A percentile compares a stretch with the other conserved stretches of the same genome.
phyloP scores from a whole-genome alignment of 1,284 basidiomycete genomes.

The Cryptococcus sp. region DNA sequence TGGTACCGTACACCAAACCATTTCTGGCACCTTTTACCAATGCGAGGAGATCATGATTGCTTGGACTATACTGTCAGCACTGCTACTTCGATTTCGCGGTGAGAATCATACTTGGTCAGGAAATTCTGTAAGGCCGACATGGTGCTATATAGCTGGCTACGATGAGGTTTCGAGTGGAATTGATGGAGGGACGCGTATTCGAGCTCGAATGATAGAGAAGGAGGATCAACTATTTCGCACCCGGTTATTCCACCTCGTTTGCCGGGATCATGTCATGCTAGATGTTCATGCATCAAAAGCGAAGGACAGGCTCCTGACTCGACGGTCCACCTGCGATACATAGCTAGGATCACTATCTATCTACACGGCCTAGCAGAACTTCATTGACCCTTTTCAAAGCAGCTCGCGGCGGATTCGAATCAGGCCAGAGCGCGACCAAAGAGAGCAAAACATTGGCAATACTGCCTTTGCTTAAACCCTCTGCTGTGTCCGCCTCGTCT shows the following conservation, averaged over 20 bases:
- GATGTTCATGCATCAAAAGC: too few relatives aligned
- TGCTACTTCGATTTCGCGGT: too few relatives aligned
- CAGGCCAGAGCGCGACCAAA: conserved; percentile 41
- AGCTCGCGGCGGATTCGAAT: conserved; percentile 43
- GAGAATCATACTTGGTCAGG: conserved; percentile 18
- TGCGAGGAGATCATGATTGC: conserved; percentile 82
- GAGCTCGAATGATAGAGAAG: not conserved
- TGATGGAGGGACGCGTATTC: not conserved
- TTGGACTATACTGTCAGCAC: conserved; percentile 52
- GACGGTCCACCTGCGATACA: too few relatives aligned
- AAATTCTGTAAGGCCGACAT: conserved; percentile 26
- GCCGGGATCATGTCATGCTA: too few relatives aligned
- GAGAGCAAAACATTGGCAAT: conserved; percentile 33
- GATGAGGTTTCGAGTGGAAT: not conserved
- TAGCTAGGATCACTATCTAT: too few relatives aligned
- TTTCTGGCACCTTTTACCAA: conserved; percentile 94
- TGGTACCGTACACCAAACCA: conserved; percentile 79
- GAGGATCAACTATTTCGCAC: not conserved
- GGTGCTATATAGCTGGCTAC: not conserved
- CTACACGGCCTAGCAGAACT: conserved; percentile 44
- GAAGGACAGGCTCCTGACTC: too few relatives aligned
- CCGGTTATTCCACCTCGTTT: not conserved
- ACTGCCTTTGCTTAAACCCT: conserved; percentile 18
- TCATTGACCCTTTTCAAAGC: conserved; percentile 46
- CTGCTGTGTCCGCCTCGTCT: not conserved